phyloP scores from a whole-genome alignment of 352 stramenopile genomes.

The Globisporangium abappressorium region DNA sequence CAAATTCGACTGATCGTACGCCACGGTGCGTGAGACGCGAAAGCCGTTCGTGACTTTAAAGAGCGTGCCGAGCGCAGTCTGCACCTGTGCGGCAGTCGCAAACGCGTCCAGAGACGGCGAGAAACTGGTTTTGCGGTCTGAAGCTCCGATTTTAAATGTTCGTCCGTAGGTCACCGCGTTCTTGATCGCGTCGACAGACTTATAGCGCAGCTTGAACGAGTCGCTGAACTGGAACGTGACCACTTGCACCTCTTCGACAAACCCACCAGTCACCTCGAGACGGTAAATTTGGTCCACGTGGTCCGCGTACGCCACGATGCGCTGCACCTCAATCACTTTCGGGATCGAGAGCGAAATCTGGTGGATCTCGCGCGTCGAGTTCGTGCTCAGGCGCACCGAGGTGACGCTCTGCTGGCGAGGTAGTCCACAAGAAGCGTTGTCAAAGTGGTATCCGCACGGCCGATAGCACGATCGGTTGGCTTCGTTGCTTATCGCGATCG shows the following conservation, averaged over 20 bases:
- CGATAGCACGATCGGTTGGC: conserved; percentile 60
- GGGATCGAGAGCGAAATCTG: conserved; percentile 45
- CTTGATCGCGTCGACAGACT: conserved; percentile 27
- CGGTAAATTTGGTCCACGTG: conserved; percentile 58
- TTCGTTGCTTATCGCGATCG: conserved; percentile 77
- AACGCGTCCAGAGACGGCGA: conserved; percentile 49
- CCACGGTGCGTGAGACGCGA: conserved; percentile 29
- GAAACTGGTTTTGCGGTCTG: conserved; percentile 8
- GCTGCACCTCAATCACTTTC: conserved; percentile 61
- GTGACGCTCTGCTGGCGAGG: conserved; percentile 70
- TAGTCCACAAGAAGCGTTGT: conserved; percentile 45
- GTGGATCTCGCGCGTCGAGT: conserved; percentile 67
- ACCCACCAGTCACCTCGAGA: conserved; percentile 45
- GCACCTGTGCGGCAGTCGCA: conserved; percentile 32
- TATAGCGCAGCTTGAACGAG: conserved; percentile 47
- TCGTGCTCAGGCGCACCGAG: conserved; percentile 44
- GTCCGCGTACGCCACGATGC: conserved; percentile 48
- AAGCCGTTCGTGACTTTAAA: conserved; percentile 29
- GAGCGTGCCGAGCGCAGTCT: conserved; percentile 39
- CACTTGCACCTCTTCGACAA: conserved; percentile 36
- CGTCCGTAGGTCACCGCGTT: conserved; percentile 35
- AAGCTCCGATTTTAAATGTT: conserved; percentile 38
- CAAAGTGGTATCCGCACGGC: conserved; percentile 64
- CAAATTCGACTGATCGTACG: conserved; percentile 32
- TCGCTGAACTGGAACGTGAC: conserved; percentile 50